Evolutionary conservation across 1,139 yeast species (phyloP).

Genomic region (Lizanozyma gosingica): DNA sequence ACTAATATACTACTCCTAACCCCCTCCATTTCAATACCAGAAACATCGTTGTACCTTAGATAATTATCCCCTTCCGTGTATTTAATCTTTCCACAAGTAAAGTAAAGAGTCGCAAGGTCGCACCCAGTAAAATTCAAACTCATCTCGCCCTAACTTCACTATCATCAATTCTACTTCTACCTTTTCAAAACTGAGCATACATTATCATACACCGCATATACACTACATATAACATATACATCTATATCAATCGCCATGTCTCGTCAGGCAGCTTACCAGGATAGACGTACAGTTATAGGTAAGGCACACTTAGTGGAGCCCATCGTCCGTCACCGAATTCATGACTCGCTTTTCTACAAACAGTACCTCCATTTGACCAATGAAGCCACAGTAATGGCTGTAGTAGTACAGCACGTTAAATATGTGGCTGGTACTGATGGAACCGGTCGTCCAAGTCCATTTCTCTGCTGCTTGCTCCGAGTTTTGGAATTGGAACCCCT

Average conservation of each 20-base stretch:
- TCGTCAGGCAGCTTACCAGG: slow-evolving; percentile 15
- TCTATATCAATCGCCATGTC: background rate
- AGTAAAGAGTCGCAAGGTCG: no score
- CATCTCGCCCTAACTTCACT: no score
- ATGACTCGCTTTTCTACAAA: slow-evolving; percentile 37
- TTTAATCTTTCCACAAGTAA: no score
- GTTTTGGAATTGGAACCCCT: slow-evolving; percentile 33
- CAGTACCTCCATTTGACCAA: slow-evolving; percentile 34
- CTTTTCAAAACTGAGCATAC: no score
- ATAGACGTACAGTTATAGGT: slow-evolving; percentile 19
- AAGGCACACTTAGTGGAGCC: slow-evolving; percentile 32
- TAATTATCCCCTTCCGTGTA: no score
- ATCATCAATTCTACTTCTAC: no score
- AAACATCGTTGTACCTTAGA: no score
- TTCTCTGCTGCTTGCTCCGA: slow-evolving; percentile 32
- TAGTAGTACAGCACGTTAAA: slow-evolving; percentile 21
- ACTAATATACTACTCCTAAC: no score
- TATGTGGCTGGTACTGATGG: slow-evolving; percentile 32
- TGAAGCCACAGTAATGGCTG: slow-evolving; percentile 30
- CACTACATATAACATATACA: no score
- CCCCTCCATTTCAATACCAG: no score
- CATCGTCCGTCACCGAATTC: slow-evolving; percentile 34
- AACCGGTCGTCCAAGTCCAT: slow-evolving; percentile 30
- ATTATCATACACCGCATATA: no score
- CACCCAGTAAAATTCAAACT: no score